Conservation (phyloP, 139 green algal genomes). For the Tetraselmis striata region DNA sequence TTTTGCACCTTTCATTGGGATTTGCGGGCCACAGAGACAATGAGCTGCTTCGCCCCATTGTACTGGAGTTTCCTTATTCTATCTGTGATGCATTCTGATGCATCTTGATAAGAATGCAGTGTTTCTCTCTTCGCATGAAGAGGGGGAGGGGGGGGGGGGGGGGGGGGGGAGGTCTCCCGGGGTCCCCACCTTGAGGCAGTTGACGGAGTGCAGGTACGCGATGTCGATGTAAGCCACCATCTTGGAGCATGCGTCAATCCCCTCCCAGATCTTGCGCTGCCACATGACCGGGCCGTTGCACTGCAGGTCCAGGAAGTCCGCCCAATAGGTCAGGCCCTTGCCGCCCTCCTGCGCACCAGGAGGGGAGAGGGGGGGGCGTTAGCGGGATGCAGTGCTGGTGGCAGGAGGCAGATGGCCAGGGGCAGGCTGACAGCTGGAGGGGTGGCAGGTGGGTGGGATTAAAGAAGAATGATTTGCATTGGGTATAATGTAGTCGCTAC, state of each 20-base stretch:
- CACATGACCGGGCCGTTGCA: background rate
- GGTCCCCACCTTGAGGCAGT: background rate
- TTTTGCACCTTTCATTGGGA: too few species aligned
- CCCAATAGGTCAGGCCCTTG: background rate
- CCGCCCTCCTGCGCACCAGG: background rate
- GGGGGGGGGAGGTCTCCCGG: too few species aligned
- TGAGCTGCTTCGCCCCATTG: background rate
- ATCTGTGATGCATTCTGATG: background rate
- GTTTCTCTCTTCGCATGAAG: too few species aligned
- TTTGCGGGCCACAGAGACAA: background rate
- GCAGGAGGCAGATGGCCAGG: too few species aligned
- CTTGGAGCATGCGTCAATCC: background rate
- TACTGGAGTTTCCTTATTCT: background rate
- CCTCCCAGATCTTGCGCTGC: background rate
- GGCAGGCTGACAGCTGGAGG: too few species aligned
- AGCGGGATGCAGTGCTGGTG: too few species aligned
- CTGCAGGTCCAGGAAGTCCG: background rate
- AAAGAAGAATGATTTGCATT: too few species aligned
- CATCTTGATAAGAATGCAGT: too few species aligned
- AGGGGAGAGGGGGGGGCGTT: background rate
- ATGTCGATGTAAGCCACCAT: background rate
- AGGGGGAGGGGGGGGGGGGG: too few species aligned
- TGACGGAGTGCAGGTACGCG: background rate
- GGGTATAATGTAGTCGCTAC: too few species aligned
- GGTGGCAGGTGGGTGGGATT: too few species aligned